Conservation (phyloP, 2,329 filamentous ascomycete species). For the Exserohilum rostratum region DNA sequence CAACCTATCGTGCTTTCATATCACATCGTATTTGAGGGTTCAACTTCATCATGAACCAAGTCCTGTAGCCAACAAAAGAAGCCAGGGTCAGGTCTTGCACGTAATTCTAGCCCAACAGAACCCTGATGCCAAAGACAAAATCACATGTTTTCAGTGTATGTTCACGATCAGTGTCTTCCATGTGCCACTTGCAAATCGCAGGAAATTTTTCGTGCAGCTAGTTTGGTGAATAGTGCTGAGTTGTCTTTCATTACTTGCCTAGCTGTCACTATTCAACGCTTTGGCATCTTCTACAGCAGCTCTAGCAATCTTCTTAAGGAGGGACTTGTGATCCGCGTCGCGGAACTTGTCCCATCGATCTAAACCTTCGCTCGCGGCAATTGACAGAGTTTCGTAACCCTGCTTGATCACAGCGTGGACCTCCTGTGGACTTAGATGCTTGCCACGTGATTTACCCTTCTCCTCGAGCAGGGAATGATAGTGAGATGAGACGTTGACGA, state of each 20-base stretch:
- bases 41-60: background rate
- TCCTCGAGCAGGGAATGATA: constrained; percentile 81
- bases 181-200: background rate
- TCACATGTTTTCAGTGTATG: background rate
- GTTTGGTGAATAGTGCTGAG: too few species aligned
- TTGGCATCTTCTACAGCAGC: constrained; percentile 75
- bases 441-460: constrained; percentile 59
- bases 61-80: background rate
- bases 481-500: constrained; percentile 82
- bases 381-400: constrained; percentile 92
- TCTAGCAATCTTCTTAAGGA: constrained; percentile 87
- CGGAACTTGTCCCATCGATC: constrained; percentile 86
- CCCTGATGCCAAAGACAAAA: background rate
- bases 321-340: constrained; percentile 81
- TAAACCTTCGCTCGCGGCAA: constrained; percentile 84
- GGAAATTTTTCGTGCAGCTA: too few species aligned
- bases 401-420: constrained; percentile 93
- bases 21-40: background rate
- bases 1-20: background rate
- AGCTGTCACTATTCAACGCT: constrained; percentile 48
- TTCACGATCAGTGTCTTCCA: background rate
- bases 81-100: background rate
- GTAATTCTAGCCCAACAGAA: background rate
- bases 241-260: background rate
- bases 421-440: constrained; percentile 78